A percentile compares a stretch with the other conserved stretches of the same genome.
phyloP scores from a whole-genome alignment of 2,329 filamentous ascomycete genomes.

The Hymenoscyphus fraxineus region DNA sequence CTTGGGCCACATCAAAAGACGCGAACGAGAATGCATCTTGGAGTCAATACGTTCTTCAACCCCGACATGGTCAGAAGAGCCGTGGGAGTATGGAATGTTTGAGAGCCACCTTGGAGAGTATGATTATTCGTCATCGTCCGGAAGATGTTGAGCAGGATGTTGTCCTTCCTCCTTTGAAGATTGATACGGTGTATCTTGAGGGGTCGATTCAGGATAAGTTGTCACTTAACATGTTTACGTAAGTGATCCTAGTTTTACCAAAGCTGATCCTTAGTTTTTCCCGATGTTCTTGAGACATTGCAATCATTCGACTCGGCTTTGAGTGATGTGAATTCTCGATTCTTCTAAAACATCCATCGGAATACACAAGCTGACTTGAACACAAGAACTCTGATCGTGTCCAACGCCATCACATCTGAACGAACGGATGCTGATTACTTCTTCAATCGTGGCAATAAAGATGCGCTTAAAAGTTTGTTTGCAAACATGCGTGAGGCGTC shows the following conservation, averaged over 20 bases:
- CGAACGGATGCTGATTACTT: constrained; percentile 81
- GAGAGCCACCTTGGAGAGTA: constrained; percentile 64
- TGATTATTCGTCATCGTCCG: constrained; percentile 77
- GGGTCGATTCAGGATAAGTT: constrained; percentile 83
- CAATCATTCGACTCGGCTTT: no score
- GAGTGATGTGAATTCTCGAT: no score
- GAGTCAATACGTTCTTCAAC: constrained; percentile 66
- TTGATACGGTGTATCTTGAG: constrained; percentile 69
- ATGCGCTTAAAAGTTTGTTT: constrained; percentile 64
- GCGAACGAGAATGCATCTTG: constrained; percentile 61
- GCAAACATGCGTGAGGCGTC: constrained; percentile 77
- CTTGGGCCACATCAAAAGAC: constrained; percentile 66
- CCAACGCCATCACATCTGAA: constrained; percentile 86
- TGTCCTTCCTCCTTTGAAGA: constrained; percentile 65
- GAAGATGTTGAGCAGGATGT: constrained; percentile 65
- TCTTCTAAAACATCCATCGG: no score
- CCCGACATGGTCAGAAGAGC: constrained; percentile 47
- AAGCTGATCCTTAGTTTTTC: no score
- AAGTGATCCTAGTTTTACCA: no score
- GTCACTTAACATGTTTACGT: constrained; percentile 75
- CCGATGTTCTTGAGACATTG: no score
- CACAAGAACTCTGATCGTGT: constrained; percentile 63
- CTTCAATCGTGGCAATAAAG: constrained; percentile 72
- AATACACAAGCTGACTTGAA: no score
- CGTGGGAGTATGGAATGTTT: constrained; percentile 61